Evolutionary conservation across 2,329 filamentous ascomycete species (phyloP).

Genomic region (Aspergillus sp.): DNA sequence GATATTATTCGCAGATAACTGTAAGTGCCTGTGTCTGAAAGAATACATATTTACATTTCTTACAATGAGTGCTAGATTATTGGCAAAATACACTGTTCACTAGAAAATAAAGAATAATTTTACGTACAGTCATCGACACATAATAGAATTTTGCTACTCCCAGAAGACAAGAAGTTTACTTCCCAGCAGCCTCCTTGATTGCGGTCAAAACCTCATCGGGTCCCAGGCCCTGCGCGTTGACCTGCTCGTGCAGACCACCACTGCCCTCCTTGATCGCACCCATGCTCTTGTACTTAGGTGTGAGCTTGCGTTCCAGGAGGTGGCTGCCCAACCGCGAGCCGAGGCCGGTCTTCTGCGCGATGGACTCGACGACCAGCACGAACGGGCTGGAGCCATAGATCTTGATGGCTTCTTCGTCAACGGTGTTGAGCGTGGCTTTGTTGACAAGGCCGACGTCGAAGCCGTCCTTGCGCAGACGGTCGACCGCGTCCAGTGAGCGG

Average conservation of each 20-base stretch:
- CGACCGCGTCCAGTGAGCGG: slow-evolving; percentile 33
- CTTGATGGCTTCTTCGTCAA: slow-evolving; percentile 32
- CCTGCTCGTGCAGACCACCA: slow-evolving; percentile 32
- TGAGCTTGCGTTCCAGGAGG: slow-evolving; percentile 29
- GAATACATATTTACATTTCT: too few species aligned
- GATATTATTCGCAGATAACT: too few species aligned
- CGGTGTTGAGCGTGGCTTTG: slow-evolving; percentile 32
- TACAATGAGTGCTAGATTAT: too few species aligned
- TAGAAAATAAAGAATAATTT: too few species aligned
- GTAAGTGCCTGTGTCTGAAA: too few species aligned
- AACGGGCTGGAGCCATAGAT: slow-evolving; percentile 30
- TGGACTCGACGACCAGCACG: slow-evolving; percentile 31
- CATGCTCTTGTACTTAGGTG: slow-evolving; percentile 30
- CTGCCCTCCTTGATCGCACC: slow-evolving; percentile 33
- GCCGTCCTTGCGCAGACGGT: slow-evolving; percentile 28
- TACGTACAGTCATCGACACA: too few species aligned
- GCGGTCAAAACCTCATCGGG: slow-evolving; percentile 27
- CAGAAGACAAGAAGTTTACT: slow-evolving; percentile 1
- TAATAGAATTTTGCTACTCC: too few species aligned
- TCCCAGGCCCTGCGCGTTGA: slow-evolving; percentile 31
- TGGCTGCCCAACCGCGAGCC: slow-evolving; percentile 31
- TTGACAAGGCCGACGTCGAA: slow-evolving; percentile 33
- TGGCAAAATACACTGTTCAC: too few species aligned
- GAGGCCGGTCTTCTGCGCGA: slow-evolving; percentile 34
- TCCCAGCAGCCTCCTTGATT: slow-evolving; percentile 19